A percentile compares a stretch with the other conserved stretches of the same genome.
Conservation (phyloP, 768 basidiomycete genomes). For the Lactifluus echinatus region DNA sequence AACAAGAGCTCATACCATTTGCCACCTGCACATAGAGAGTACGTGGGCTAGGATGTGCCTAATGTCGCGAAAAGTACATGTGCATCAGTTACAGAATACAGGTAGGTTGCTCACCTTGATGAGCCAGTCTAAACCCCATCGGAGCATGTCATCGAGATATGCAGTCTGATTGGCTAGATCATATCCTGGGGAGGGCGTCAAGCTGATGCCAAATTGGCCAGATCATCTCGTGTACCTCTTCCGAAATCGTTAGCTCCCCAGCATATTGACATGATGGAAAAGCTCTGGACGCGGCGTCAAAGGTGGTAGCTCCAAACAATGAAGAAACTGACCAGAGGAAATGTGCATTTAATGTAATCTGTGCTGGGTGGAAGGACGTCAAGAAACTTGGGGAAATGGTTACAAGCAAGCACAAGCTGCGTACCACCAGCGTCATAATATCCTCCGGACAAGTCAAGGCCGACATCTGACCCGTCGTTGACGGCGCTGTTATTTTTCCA, state of each 20-base stretch:
- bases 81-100: neutral
- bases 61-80: slow-evolving; percentile 4
- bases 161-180: slow-evolving; percentile 79
- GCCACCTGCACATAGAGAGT: slow-evolving; percentile 76
- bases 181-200: slow-evolving; percentile 45
- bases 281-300: slow-evolving; percentile 40
- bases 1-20: slow-evolving; percentile 35
- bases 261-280: slow-evolving; percentile 74
- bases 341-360: slow-evolving; percentile 89
- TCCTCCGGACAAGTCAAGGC: slow-evolving; percentile 74
- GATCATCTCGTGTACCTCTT: slow-evolving; percentile 38
- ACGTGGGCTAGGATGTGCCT: slow-evolving; percentile 73
- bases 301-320: neutral
- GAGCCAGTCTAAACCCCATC: slow-evolving; percentile 90
- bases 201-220: neutral
- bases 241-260: slow-evolving; percentile 89
- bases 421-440: slow-evolving; percentile 90
- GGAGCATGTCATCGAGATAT: slow-evolving; percentile 85
- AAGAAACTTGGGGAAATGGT: neutral
- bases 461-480: slow-evolving; percentile 66
- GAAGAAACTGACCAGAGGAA: slow-evolving; percentile 53
- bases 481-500: slow-evolving; percentile 84
- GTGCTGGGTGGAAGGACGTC: neutral
- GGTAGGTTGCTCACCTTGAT: slow-evolving; percentile 53
- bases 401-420: slow-evolving; percentile 16